These are phyloP conservation scores for Xylaria grammica DNA, from an alignment of 495 filamentous ascomycete species.

Conservation along the genomic window DNA sequence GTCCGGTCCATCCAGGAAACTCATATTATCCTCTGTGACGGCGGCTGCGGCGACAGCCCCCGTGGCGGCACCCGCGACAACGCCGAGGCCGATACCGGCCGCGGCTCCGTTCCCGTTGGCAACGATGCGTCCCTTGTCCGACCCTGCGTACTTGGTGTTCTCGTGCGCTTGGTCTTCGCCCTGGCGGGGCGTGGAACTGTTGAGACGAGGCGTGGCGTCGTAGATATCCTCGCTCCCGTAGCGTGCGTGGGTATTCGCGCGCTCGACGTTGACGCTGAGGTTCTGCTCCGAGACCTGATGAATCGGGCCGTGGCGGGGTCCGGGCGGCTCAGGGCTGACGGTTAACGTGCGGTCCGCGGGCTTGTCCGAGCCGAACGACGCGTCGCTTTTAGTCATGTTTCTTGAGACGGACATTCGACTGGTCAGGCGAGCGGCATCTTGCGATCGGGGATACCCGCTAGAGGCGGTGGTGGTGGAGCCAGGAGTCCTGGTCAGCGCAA, in stretches of 20 bases:
- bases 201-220: conserved; percentile 47
- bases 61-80: background rate
- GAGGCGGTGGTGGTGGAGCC: background rate
- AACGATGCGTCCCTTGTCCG: conserved; percentile 20
- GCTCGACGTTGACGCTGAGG: conserved; percentile 31
- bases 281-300: conserved; percentile 35
- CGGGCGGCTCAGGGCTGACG: conserved; percentile 42
- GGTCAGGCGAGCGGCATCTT: conserved; percentile 26
- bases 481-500: background rate
- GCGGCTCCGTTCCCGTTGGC: conserved; percentile 3
- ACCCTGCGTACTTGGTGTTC: conserved; percentile 35
- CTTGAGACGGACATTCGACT: conserved; percentile 28
- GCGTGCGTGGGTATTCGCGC: conserved; percentile 25
- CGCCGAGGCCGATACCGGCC: background rate
- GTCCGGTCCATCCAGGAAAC: conserved; percentile 30
- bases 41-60: background rate
- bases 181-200: background rate
- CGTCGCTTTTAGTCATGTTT: conserved; percentile 20
- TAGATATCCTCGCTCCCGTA: conserved; percentile 48
- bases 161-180: conserved; percentile 19
- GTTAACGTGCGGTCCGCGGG: conserved; percentile 35
- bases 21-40: conserved; percentile 18
- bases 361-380: conserved; percentile 34
- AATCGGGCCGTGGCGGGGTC: conserved; percentile 20
- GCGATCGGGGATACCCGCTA: conserved; percentile 9